phyloP scores from a whole-genome alignment of 2,329 filamentous ascomycete species.

The Exophiala sp. region DNA sequence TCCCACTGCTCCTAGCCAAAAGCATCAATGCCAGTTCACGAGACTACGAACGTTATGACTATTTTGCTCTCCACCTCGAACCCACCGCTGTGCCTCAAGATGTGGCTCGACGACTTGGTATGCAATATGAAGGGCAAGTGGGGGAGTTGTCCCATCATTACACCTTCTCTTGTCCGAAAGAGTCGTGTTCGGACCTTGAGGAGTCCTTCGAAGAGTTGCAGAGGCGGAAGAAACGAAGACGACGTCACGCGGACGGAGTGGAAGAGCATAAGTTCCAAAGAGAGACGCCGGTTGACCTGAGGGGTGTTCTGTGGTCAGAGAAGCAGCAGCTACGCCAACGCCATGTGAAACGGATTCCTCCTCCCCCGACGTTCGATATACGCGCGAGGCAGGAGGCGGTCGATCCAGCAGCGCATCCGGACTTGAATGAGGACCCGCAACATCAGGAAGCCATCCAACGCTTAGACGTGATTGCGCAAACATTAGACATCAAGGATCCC shows the following conservation, averaged over 20 bases:
- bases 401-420: constrained; percentile 6
- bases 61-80: constrained; percentile 84
- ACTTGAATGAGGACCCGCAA: constrained; percentile 24
- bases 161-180: constrained; percentile 67
- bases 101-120: constrained; percentile 65
- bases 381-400: constrained; percentile 12
- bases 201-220: constrained; percentile 48
- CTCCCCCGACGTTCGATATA: constrained; percentile 30
- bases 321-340: constrained; percentile 64
- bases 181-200: constrained; percentile 51
- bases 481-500: constrained; percentile 75
- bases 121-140: constrained; percentile 74
- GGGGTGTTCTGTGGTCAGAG: constrained; percentile 68
- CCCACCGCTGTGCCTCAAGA: constrained; percentile 58
- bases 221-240: constrained; percentile 38
- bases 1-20: constrained; percentile 48
- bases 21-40: constrained; percentile 43
- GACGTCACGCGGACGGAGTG: constrained; percentile 1
- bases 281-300: constrained; percentile 52
- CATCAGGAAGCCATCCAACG: constrained; percentile 48
- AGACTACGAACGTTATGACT: constrained; percentile 76
- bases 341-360: constrained; percentile 54
- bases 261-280: neutral
- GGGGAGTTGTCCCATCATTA: constrained; percentile 75
- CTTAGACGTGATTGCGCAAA: constrained; percentile 56